phyloP scores from a whole-genome alignment of 192 early-diverging fungal species.

The Phlyctochytrium arcticum region DNA sequence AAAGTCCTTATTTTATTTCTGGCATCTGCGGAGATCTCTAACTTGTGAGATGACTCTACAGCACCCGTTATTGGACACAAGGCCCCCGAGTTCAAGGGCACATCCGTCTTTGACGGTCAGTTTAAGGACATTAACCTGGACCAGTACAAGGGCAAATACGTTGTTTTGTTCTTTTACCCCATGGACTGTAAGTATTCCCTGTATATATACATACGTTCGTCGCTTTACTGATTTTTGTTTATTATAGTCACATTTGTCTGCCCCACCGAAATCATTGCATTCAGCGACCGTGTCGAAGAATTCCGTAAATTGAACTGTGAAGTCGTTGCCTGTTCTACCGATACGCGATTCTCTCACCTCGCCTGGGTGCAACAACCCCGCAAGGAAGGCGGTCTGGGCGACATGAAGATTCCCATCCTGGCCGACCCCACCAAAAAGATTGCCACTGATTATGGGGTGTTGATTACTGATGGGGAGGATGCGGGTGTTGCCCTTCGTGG shows the following conservation, averaged over 20 bases:
- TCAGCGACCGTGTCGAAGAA: constrained; percentile 75
- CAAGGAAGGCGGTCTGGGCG: constrained; percentile 88
- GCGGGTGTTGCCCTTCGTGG: constrained; percentile 68
- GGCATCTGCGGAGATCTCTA: no score
- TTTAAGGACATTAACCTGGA: constrained; percentile 63
- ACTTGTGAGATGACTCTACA: no score
- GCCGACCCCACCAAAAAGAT: constrained; percentile 89
- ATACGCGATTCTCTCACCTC: constrained; percentile 74
- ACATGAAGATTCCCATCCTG: constrained; percentile 85
- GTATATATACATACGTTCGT: no score
- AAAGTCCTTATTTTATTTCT: no score
- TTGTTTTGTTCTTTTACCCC: constrained; percentile 88
- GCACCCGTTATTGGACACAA: constrained; percentile 21
- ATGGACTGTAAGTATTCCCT: constrained; percentile 60
- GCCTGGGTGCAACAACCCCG: constrained; percentile 82
- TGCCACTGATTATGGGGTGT: constrained; percentile 80
- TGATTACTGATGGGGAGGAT: constrained; percentile 65
- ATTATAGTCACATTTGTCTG: constrained; percentile 42
- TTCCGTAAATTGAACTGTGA: constrained; percentile 77
- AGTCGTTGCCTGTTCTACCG: constrained; percentile 35
- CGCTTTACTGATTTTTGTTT: no score
- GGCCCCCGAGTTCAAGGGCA: constrained; percentile 64
- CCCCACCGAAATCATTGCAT: constrained; percentile 92
- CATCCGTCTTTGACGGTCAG: constrained; percentile 60
- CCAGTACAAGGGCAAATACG: constrained; percentile 52